A percentile compares a stretch with the other conserved stretches of the same genome.
phyloP scores from a whole-genome alignment of 345 rosid species.

The Microcos paniculata region DNA sequence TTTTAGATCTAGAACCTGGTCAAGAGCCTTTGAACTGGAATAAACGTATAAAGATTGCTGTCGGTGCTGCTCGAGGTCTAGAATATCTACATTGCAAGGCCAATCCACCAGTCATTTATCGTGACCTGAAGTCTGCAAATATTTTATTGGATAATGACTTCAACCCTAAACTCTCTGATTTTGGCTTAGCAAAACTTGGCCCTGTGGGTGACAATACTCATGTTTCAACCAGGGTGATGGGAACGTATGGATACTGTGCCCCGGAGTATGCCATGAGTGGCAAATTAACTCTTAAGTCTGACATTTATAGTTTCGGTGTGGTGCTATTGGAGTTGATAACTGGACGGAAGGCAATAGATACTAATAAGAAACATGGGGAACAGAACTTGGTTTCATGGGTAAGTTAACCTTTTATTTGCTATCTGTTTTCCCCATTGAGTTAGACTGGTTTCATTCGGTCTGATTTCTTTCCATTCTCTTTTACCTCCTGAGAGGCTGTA shows the following conservation, averaged over 20 bases:
- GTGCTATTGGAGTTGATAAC: constrained; percentile 89
- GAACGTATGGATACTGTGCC: constrained; percentile 97
- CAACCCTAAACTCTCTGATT: constrained; percentile 83
- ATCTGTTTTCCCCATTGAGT: neutral
- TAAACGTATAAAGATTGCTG: constrained; percentile 83
- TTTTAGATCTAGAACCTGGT: constrained; percentile 55
- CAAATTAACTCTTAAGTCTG: constrained; percentile 86
- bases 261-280: constrained; percentile 99
- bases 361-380: constrained; percentile 54
- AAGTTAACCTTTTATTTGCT: constrained; percentile 20
- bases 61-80: constrained; percentile 83
- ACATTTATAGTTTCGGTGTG: constrained; percentile 96
- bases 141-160: constrained; percentile 78
- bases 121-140: constrained; percentile 92
- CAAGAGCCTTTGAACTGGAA: constrained; percentile 68
- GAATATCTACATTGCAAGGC: constrained; percentile 94
- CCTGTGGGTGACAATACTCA: constrained; percentile 98
- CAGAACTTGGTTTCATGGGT: constrained; percentile 92
- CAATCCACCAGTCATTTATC: constrained; percentile 88
- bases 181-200: constrained; percentile 93
- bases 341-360: constrained; percentile 87
- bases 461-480: neutral
- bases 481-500: neutral
- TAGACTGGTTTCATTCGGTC: neutral
- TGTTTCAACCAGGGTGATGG: constrained; percentile 97